Evolutionary conservation across 1,139 yeast genomes (phyloP).

Genomic region (Martiniozyma asiatica): DNA sequence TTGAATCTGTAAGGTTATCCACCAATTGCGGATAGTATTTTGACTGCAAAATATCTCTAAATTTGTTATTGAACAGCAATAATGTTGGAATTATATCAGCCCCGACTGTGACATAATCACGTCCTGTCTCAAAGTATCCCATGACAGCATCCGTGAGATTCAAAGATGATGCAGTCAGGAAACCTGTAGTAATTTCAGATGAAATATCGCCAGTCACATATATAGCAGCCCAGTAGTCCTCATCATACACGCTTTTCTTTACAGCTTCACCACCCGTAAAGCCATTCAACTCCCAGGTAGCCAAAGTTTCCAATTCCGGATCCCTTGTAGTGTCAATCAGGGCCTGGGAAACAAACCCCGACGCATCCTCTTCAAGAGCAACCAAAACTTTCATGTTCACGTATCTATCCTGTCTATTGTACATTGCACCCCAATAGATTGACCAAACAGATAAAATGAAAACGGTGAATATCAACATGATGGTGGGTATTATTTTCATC

Average conservation of each 20-base stretch:
- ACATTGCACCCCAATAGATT: conserved; percentile 52
- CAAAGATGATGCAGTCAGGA: conserved; percentile 20
- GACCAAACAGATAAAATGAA: conserved; percentile 32
- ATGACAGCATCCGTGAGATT: conserved; percentile 24
- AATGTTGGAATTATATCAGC: conserved; percentile 31
- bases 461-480: conserved; percentile 11
- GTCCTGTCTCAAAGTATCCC: conserved; percentile 37
- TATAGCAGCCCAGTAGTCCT: conserved; percentile 43
- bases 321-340: conserved; percentile 21
- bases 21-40: conserved; percentile 22
- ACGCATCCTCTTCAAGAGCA: conserved; percentile 31
- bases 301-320: conserved; percentile 19
- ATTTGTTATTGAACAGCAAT: conserved; percentile 15
- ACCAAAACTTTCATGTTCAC: conserved; percentile 34
- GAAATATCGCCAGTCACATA: conserved; percentile 30
- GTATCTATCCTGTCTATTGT: conserved; percentile 27
- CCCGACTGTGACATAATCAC: conserved; percentile 36
- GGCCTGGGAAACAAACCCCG: conserved; percentile 28
- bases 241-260: conserved; percentile 31
- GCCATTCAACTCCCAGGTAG: conserved; percentile 29
- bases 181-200: conserved; percentile 21
- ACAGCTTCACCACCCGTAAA: conserved; percentile 20
- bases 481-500: conserved; percentile 8
- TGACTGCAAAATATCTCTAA: conserved; percentile 16
- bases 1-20: conserved; percentile 16